Evolutionary conservation across 2,329 filamentous ascomycete genomes (phyloP).

Genomic region (Ophiostoma montium): DNA sequence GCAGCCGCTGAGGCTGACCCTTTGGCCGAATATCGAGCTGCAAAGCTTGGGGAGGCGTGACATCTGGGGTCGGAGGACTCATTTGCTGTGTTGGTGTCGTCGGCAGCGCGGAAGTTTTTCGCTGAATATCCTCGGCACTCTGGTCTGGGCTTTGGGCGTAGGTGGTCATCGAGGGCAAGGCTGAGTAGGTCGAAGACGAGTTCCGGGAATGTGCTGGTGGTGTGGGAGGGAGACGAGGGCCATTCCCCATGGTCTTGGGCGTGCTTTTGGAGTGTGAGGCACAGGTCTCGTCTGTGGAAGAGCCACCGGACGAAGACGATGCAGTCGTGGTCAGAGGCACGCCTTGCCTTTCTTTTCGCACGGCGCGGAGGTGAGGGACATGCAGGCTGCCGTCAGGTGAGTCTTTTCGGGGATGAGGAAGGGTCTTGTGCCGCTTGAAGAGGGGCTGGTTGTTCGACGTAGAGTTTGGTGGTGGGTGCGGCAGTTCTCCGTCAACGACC

Average conservation of each 20-base stretch:
- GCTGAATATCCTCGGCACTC: constrained; percentile 24
- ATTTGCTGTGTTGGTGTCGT: constrained; percentile 48
- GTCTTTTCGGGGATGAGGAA: constrained; percentile 24
- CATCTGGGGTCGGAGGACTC: constrained; percentile 61
- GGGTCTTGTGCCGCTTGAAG: constrained; percentile 25
- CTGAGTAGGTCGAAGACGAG: constrained; percentile 37
- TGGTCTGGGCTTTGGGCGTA: constrained; percentile 24
- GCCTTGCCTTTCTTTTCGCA: constrained; percentile 13
- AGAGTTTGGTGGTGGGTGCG: background rate
- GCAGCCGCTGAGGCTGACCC: constrained; percentile 27
- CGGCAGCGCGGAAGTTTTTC: constrained; percentile 26
- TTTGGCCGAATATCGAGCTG: constrained; percentile 26
- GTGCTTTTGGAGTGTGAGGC: constrained; percentile 24
- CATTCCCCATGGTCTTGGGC: constrained; percentile 26
- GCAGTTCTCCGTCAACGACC: background rate
- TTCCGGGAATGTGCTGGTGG: constrained; percentile 46
- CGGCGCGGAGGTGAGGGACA: constrained; percentile 5
- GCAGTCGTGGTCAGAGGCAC: constrained; percentile 9
- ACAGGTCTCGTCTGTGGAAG: constrained; percentile 5
- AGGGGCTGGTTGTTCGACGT: constrained; percentile 8
- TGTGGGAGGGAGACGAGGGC: constrained; percentile 44
- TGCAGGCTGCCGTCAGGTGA: constrained; percentile 10
- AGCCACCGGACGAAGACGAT: constrained; percentile 16
- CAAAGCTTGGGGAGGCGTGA: constrained; percentile 48
- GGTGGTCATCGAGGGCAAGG: constrained; percentile 27